These are phyloP conservation scores for Kwoniella sp. DNA, from an alignment of 768 basidiomycete species.

Conservation along the genomic window DNA sequence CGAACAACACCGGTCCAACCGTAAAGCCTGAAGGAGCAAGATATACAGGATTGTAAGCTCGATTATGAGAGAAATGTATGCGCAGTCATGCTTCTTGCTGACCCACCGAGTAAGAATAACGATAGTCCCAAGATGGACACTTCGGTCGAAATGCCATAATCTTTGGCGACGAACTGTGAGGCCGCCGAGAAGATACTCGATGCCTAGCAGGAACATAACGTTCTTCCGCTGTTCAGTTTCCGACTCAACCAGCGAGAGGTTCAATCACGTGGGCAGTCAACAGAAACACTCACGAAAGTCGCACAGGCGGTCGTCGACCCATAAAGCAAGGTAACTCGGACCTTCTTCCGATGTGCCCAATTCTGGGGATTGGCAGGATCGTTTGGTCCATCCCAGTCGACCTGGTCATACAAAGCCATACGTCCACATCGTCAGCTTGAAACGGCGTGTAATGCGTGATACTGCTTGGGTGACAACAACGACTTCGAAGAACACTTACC, in stretches of 20 bases:
- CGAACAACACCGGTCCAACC: constrained; percentile 49
- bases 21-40: constrained; percentile 29
- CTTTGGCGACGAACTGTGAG: constrained; percentile 32
- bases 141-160: constrained; percentile 46
- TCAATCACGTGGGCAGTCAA: constrained; percentile 1
- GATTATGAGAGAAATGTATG: no score
- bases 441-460: no score
- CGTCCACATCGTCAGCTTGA: no score
- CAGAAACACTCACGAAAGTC: constrained; percentile 46
- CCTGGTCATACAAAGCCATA: constrained; percentile 2
- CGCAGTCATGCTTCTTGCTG: no score
- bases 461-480: no score
- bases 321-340: constrained; percentile 40
- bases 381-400: constrained; percentile 37
- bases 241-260: neutral
- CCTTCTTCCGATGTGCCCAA: constrained; percentile 41
- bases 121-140: constrained; percentile 52
- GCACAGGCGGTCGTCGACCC: constrained; percentile 55
- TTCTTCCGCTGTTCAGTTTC: no score
- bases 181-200: constrained; percentile 52
- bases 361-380: constrained; percentile 54
- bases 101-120: constrained; percentile 33
- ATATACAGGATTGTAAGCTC: no score
- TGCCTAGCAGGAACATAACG: constrained; percentile 14
- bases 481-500: neutral